Base-by-base conservation (phyloP, 345 rosid species). In the Syzygium aromaticum region DNA sequence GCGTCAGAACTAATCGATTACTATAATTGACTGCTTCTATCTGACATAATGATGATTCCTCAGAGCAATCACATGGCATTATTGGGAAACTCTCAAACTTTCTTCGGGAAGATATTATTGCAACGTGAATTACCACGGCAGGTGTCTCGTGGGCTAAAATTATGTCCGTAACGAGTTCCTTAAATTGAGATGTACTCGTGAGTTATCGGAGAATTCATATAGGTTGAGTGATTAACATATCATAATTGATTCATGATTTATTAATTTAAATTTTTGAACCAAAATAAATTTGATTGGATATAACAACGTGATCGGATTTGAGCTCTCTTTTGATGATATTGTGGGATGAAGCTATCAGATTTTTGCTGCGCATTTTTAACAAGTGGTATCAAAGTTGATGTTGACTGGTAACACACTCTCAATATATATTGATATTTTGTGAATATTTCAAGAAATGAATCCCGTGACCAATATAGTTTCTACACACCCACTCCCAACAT, bases 241-340 rank as follows among this genome's bases (percentile, higher is more conserved):
- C 16, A 27, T 59, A 59, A 27, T 59, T 59, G 7, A 27, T 5
- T 5, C 0, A 3, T 59, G 27, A 27, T 15, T 59, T n/a, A 59
- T 59, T 59, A 12, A 12, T 59, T 59, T 27, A 59, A 59, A 7
- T 59, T 27, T 27, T 5, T 59, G 5, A 14, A 5, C 7, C 2
- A 59, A 59, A 1, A 27, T 59, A 7, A 12, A 59, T 27, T 6
- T 6, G 11, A 11, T 3, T 12, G 13, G 6, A 27, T 59, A 27
- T 27, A 8, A 11, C 27, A 7, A 27, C 7, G 1, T 0, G 16
- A 12, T 59, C 7, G 14, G 11, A 59, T 7, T 59, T 27, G 13
- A 5, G 6, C 0, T 27, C 17, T 12, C 30, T 59, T 30, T 27
- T 1, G 7, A 13, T 0, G 17, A 59, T 27, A 27, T 11, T 15